These are phyloP conservation scores for Aspergillus heteromorphus DNA, from an alignment of 495 filamentous ascomycete genomes.

Conservation along the genomic window DNA sequence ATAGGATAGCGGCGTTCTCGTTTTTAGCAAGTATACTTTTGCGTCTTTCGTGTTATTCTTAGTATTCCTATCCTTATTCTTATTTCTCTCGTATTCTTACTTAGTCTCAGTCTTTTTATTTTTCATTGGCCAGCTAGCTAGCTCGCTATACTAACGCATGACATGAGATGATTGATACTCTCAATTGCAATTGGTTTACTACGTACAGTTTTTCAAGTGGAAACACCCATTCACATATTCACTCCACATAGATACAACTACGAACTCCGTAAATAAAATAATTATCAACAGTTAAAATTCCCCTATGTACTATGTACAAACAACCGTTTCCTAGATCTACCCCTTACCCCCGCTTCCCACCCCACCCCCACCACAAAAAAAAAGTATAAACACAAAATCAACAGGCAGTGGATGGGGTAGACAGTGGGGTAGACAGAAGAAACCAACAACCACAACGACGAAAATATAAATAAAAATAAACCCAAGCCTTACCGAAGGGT, in stretches of 20 bases:
- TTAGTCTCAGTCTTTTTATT: neutral
- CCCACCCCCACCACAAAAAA: neutral
- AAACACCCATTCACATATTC: no score
- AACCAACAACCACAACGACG: conserved; percentile 33
- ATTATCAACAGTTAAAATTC: neutral
- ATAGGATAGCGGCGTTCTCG: neutral
- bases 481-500: conserved; percentile 52
- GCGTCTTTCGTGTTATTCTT: no score
- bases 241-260: no score
- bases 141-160: neutral
- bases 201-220: no score
- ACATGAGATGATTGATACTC: no score
- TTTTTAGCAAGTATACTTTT: no score
- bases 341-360: neutral
- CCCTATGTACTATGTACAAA: neutral
- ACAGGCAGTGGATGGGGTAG: neutral
- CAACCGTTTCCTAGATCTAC: neutral
- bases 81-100: neutral
- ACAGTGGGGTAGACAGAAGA: neutral
- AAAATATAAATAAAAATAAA: conserved; percentile 49
- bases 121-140: neutral
- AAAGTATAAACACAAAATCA: neutral
- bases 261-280: neutral
- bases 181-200: neutral
- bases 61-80: no score